Base-by-base conservation (phyloP, 805 yeast species). In the Myxozyma neotropica region DNA sequence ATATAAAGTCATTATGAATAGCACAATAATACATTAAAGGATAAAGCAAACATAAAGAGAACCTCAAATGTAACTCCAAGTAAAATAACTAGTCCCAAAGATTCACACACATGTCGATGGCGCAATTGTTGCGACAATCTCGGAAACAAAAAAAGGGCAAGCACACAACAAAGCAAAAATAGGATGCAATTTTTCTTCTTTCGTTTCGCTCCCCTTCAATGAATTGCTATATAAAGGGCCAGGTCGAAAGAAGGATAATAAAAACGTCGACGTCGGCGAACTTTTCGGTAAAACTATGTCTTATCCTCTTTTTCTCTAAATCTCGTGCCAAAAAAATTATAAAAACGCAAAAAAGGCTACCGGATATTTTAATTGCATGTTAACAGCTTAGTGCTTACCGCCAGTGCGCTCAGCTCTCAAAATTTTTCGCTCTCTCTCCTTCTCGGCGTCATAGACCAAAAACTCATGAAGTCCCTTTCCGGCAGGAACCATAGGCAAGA, bases 401-500 rank as follows among this genome's bases (percentile, higher is more conserved):
- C 61, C 61, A 6, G 64, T 59, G 26, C 66, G 66, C 44, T 55
- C 50, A 36, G 53, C 39, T 21, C 66, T 49, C 29, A 59, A 38
- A 2, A n/a, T 53, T 27, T 55, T 55, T 8, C 60, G 60, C 75
- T 85, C 83, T 70, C 77, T 79, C 78, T 90, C 96, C 57, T 85
- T 87, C 68, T 83, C 88, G 46, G 90, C 85, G 73, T 93, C 97
- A 75, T 86, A 94, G 48, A 81, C 81, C 67, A 94, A 88, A 73
- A 93, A 92, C 75, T 94, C 98, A 71, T 94, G 93, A 70, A 94
- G 81, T 65, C 88, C 96, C 75, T 88, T 89, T 69, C 98, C 99
- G 61, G 85, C 96, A 55, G 99, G 96, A 55, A 94, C 98, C 96
- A 94, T 91, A 57, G 99, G 99, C 73, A 94, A 82, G 62, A 94